Evolutionary conservation across 148 eudicot genomes (phyloP).

Genomic region (Polygonum aviculare): DNA sequence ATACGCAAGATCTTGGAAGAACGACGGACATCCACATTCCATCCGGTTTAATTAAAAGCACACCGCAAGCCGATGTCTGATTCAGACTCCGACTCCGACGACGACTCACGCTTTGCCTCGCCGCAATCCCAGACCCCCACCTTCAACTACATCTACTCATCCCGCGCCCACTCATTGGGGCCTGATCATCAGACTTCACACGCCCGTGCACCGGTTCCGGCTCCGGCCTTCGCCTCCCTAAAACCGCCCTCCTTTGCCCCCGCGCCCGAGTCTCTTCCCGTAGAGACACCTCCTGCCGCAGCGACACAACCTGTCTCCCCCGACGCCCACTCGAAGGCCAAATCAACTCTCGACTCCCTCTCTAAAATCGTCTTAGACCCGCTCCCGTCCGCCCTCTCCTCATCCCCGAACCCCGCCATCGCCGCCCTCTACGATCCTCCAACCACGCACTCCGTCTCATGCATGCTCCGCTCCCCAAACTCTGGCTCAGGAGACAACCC

Average conservation of each 20-base stretch:
- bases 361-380: conserved; percentile 36
- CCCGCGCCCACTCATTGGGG: conserved; percentile 10
- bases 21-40: not conserved
- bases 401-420: conserved; percentile 47
- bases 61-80: not conserved
- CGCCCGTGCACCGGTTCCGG: not conserved
- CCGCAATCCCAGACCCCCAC: conserved; percentile 6
- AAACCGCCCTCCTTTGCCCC: not conserved
- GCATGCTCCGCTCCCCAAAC: conserved; percentile 54
- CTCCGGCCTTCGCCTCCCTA: not conserved
- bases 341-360: conserved; percentile 42
- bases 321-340: conserved; percentile 38
- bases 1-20: not conserved
- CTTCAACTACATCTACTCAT: not conserved
- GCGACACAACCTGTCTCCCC: conserved; percentile 13
- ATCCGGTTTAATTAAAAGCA: not conserved
- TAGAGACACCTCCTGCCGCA: conserved; percentile 9
- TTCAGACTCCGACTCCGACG: not conserved
- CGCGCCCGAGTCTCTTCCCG: not conserved
- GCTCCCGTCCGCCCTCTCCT: conserved; percentile 17
- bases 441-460: conserved; percentile 41
- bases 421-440: conserved; percentile 48
- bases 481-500: conserved; percentile 78
- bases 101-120: not conserved
- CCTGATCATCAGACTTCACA: not conserved